These are phyloP conservation scores for Metschnikowia dekortorum DNA, from an alignment of 805 yeast species.

Conservation along the genomic window DNA sequence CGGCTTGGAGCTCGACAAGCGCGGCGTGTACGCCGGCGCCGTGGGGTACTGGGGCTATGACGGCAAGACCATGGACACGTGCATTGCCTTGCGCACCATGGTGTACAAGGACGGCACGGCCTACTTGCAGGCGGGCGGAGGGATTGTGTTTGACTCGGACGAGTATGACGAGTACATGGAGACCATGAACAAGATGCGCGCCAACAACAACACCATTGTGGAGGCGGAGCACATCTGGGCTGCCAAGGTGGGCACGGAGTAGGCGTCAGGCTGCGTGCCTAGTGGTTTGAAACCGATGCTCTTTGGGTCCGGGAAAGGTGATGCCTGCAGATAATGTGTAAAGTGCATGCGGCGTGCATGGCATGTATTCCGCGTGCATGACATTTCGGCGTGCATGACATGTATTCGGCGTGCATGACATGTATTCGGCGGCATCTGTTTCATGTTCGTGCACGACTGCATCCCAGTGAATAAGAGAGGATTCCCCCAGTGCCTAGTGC, in stretches of 20 bases:
- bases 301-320: too few species aligned
- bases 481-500: too few species aligned
- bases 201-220: conserved; percentile 85
- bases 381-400: too few species aligned
- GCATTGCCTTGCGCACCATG: conserved; percentile 97
- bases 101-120: conserved; percentile 87
- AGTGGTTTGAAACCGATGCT: too few species aligned
- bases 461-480: too few species aligned
- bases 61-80: conserved; percentile 92
- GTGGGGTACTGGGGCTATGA: conserved; percentile 98
- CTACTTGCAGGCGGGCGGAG: conserved; percentile 98
- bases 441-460: too few species aligned
- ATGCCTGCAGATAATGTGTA: too few species aligned
- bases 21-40: conserved; percentile 98
- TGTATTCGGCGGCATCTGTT: too few species aligned
- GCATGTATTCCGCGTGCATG: too few species aligned
- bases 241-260: conserved; percentile 30
- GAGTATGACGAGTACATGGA: conserved; percentile 93
- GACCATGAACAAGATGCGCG: conserved; percentile 95
- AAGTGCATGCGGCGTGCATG: too few species aligned
- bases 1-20: conserved; percentile 82
- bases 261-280: neutral
- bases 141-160: conserved; percentile 93
- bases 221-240: conserved; percentile 85
- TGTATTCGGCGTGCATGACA: too few species aligned